Evolutionary conservation across 2,329 filamentous ascomycete genomes (phyloP), one percentile per base, ranked within the genome.

Genomic region (Chaetoscypha palmicola): DNA sequence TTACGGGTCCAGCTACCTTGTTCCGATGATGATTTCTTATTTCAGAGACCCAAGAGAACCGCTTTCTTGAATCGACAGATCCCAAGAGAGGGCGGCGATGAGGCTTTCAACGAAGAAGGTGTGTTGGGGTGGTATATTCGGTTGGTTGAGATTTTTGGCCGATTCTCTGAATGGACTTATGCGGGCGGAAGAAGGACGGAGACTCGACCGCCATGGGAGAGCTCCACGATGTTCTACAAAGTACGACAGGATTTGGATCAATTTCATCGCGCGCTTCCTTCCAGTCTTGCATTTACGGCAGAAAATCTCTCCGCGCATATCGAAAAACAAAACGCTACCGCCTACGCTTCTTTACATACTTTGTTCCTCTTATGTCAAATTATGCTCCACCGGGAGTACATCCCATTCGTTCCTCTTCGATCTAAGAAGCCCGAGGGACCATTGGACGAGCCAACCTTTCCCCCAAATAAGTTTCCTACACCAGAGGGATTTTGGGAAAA

Each of bases 301-400:
- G 69, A 70, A 31, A 86, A 85, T 58, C 79, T 80, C 33, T 74
- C 77, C 53, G 77, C 75, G 19, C 81, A 86, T 55, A 78, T 83
- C 53, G 77, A 76, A 48, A 72, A 77, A 43, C 72, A 77, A 32
- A 77, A 76, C 1, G 77, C 77, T 1, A 80, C 79, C 35, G 72
- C 75, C 5, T 87, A 82, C 56, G 74, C 80, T 8, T 71, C 83
- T 3, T 65, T 87, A 43, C 83, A 87, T 55, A 78, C 80, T 53
- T 71, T 85, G 1, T 74, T 77, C 46, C 73, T 75, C 1, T 67
- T 86, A 2, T 85, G 79, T 58, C 71, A 74, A 44, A 79, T 87
- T 49, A 77, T 83, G 66, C 68, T 86, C 21, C 78, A 84, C 55
- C 70, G 81, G 49, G 80, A 85, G 58, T 84, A 81, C 49, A 70